Base-by-base conservation (phyloP, 495 filamentous ascomycete species). In the Penicillium silybi region DNA sequence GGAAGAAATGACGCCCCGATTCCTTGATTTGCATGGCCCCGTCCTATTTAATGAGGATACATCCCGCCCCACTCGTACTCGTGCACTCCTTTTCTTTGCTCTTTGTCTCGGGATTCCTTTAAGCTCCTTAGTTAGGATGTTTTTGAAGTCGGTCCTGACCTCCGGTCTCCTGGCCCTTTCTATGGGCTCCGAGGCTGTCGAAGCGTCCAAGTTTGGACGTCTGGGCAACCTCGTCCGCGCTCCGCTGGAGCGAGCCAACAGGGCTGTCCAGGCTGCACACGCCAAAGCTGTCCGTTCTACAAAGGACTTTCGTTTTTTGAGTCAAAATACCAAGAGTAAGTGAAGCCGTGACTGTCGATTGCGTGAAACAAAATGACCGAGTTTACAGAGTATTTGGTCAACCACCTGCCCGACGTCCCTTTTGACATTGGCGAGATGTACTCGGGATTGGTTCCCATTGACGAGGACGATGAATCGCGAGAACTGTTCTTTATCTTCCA, bases 171-270 rank as follows among this genome's bases (percentile, higher is more conserved):
- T 72, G 18, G 62, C 64, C 20, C 44, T 65, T 6, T 64, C 59
- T 4, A 35, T 70, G 26, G 60, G 63, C n/a, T 53, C 55, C 16
- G 65, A 67, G n/a, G n/a, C 53, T 37, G 63, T 53, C 4, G 51
- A 48, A 8, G 64, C 62, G 26, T 54, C 56, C 2, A 57, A 59
- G 10, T 68, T 66, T 61, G 70, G 69, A 4, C 68, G 61, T 0
- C 68, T 73, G 38, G 63, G 50, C 16, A 49, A 72, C 38, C 90
- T 89, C 65, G 86, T 87, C 62, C 90, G 87, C 55, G 90, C 89
- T 65, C 87, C 90, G 54, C 81, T 86, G 46, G 88, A 90, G 67
- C 78, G 90, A 49, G 87, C 86, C 60, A 92, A 95, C 76, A 84
- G 86, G 50, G 79, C 77, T 54, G 84, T 86, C 55, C 80, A 89